phyloP scores from a whole-genome alignment of 441 rosid genomes.

The Sinapis alba region DNA sequence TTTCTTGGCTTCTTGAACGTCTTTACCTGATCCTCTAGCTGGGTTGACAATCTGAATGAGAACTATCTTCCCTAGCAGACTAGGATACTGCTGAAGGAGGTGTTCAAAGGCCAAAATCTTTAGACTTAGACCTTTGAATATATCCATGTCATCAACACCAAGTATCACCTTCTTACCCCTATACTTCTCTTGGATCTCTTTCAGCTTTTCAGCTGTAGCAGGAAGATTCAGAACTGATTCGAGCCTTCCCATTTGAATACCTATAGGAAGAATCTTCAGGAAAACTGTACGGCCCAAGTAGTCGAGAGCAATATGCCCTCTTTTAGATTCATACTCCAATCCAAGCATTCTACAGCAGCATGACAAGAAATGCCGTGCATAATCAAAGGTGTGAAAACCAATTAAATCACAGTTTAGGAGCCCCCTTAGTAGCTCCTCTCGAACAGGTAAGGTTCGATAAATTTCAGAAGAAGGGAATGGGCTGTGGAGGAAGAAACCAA shows the following conservation, averaged over 20 bases:
- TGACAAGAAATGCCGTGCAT: constrained; percentile 89
- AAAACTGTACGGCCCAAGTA: constrained; percentile 89
- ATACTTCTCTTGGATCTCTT: constrained; percentile 70
- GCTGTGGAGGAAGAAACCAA: constrained; percentile 92
- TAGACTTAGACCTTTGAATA: constrained; percentile 86
- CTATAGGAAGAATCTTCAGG: constrained; percentile 82
- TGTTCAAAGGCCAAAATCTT: constrained; percentile 78
- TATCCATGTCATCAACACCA: constrained; percentile 94
- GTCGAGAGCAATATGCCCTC: constrained; percentile 91
- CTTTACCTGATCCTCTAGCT: constrained; percentile 83
- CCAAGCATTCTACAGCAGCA: constrained; percentile 98
- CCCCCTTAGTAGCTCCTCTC: constrained; percentile 80
- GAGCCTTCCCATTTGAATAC: constrained; percentile 88
- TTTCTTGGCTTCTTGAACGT: constrained; percentile 75
- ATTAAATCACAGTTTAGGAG: constrained; percentile 82
- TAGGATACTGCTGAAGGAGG: constrained; percentile 63
- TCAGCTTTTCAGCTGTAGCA: constrained; percentile 61
- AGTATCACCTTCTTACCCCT: constrained; percentile 67
- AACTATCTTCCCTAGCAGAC: constrained; percentile 65
- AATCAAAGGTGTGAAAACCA: constrained; percentile 94
- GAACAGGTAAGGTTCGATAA: constrained; percentile 79
- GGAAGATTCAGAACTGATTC: constrained; percentile 81
- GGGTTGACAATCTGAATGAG: constrained; percentile 89
- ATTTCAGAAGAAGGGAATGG: constrained; percentile 95
- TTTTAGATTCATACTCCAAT: constrained; percentile 84